Base-by-base conservation (phyloP, 345 rosid species). In the Citrus sinensis region DNA sequence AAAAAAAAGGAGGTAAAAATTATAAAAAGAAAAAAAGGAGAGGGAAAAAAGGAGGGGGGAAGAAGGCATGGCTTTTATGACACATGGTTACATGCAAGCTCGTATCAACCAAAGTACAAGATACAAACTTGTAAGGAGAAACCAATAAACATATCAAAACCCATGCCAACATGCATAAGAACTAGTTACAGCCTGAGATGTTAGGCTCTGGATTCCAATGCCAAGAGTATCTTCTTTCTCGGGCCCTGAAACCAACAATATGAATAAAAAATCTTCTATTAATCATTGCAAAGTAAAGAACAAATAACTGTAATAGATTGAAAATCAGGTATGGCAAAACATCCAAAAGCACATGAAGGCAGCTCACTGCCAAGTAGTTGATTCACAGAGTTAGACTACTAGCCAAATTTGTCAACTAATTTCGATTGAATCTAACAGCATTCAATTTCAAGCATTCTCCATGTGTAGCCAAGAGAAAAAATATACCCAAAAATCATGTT, bases 221-320 rank as follows among this genome's bases (percentile, higher is more conserved):
- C 97, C 74, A 92, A 84, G 6, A 90, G 86, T 85, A 96, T 96
- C 88, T 96, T 96, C 92, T 96, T 96, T 80, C 99, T 89, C 40
- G 99, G 99, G 16, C 99, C 99, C 98, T 96, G 87, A 70, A 85
- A 85, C 77, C 82, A 76, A 67, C 70, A 63, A 58, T 63, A 60
- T 59, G 25, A 85, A 61, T 63, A 35, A 75, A 71, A 82, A 40
- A 63, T 2, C 76, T 66, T 25, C 60, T n/a, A 59, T 58, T 27
- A 78, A 34, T 60, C 8, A 35, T 9, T 7, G 14, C 42, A n/a
- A 20, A 6, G n/a, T 73, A 19, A 56, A 25, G 10, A 71, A 11
- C 14, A 51, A 67, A 58, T 7, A 72, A 46, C 60, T 42, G 9
- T 6, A 32, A 65, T 10, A n/a, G 37, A 35, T 9, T 13, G 46